phyloP scores from a whole-genome alignment of 768 basidiomycete species.

The Leccinum obscurum region DNA sequence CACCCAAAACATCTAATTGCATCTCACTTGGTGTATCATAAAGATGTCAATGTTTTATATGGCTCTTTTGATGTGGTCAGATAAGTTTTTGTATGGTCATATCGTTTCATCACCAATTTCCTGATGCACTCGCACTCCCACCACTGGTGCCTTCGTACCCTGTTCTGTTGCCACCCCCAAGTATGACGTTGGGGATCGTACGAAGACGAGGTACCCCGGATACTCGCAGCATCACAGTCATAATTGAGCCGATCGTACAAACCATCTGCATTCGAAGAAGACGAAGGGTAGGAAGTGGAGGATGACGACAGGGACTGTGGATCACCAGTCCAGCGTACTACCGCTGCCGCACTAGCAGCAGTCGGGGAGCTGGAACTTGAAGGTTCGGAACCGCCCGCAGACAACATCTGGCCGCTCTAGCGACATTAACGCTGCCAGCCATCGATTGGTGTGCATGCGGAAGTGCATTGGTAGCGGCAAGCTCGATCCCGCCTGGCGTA shows the following conservation, averaged over 20 bases:
- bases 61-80: too few relatives aligned
- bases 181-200: conserved; percentile 24
- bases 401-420: conserved; percentile 23
- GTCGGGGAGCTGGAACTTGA: conserved; percentile 15
- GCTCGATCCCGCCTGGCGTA: conserved; percentile 34
- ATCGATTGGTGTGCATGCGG: conserved; percentile 18
- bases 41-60: too few relatives aligned
- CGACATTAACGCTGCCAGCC: conserved; percentile 5
- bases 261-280: conserved; percentile 18
- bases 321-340: conserved; percentile 12
- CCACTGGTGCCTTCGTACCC: conserved; percentile 19
- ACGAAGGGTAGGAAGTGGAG: conserved; percentile 16
- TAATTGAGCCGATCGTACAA: conserved; percentile 26
- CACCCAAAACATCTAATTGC: too few relatives aligned
- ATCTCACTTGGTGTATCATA: too few relatives aligned
- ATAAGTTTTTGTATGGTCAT: too few relatives aligned
- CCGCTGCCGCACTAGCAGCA: neutral
- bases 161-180: conserved; percentile 7
- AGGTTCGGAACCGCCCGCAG: conserved; percentile 11
- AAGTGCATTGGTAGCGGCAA: conserved; percentile 16
- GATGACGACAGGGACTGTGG: conserved; percentile 18
- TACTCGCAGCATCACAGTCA: conserved; percentile 18
- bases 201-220: conserved; percentile 17
- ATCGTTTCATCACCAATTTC: too few relatives aligned
- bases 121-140: conserved; percentile 8